Conservation (phyloP, 371 early-diverging fungal species). For the Apophysomyces sp. region DNA sequence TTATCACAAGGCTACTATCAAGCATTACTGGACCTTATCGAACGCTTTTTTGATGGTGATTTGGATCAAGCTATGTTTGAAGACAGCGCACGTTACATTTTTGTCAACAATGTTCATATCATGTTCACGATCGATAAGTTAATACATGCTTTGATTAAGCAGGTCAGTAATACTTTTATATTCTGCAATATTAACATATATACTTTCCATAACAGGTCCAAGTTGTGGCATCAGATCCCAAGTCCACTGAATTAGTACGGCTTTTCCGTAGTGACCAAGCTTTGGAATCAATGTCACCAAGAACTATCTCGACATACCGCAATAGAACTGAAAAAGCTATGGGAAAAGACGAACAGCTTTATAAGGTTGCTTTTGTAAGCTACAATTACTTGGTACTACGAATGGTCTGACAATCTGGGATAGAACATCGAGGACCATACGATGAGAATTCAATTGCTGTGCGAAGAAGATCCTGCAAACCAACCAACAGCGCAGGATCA, state of each 20-base stretch:
- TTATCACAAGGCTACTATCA: constrained; percentile 66
- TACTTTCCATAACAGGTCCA: constrained; percentile 30
- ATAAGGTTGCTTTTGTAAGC: constrained; percentile 83
- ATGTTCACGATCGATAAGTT: constrained; percentile 90
- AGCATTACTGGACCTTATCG: constrained; percentile 75
- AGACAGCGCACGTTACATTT: constrained; percentile 85
- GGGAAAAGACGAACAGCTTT: constrained; percentile 80
- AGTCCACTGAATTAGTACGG: constrained; percentile 19
- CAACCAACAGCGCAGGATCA: constrained; percentile 85
- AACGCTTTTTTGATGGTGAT: constrained; percentile 78
- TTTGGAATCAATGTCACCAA: constrained; percentile 16
- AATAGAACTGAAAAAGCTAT: constrained; percentile 78
- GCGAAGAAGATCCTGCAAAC: constrained; percentile 81
- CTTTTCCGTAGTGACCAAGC: constrained; percentile 40
- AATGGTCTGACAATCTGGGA: not conserved
- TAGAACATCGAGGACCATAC: constrained; percentile 58
- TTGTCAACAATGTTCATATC: constrained; percentile 84
- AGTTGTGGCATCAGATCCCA: constrained; percentile 38
- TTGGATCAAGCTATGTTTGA: constrained; percentile 89
- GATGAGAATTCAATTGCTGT: constrained; percentile 83
- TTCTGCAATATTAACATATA: not conserved
- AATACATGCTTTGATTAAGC: constrained; percentile 75
- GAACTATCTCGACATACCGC: constrained; percentile 61
- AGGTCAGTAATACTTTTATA: constrained; percentile 52
- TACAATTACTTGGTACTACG: not conserved